Evolutionary conservation across 257 asterid species (phyloP).

Genomic region (Fraxinus americana): DNA sequence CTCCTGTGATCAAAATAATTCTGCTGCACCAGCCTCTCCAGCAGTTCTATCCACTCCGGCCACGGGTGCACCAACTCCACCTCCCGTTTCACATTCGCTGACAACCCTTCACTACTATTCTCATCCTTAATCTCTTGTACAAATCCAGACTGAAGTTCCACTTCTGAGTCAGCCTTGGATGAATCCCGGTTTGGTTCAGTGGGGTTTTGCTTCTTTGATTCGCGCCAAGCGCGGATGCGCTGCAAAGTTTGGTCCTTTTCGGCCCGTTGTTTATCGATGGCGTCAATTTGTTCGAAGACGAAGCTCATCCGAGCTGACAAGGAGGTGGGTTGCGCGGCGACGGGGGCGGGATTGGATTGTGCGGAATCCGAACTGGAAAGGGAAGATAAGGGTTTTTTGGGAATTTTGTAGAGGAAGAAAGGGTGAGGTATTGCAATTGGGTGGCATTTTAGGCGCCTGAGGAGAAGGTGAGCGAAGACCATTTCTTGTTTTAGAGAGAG

Average conservation of each 20-base stretch:
- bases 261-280: constrained; percentile 63
- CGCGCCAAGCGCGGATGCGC: constrained; percentile 93
- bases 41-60: constrained; percentile 92
- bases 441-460: constrained; percentile 39
- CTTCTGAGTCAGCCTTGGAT: constrained; percentile 25
- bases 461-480: constrained; percentile 42
- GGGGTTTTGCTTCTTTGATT: constrained; percentile 55
- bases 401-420: constrained; percentile 31
- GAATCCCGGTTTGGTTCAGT: constrained; percentile 25
- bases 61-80: constrained; percentile 91
- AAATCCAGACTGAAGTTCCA: constrained; percentile 35
- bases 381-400: constrained; percentile 37
- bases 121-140: constrained; percentile 29
- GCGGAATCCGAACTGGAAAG: constrained; percentile 35
- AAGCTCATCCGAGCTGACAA: constrained; percentile 91
- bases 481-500: constrained; percentile 15
- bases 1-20: constrained; percentile 90
- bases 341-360: constrained; percentile 36
- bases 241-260: constrained; percentile 83
- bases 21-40: constrained; percentile 93
- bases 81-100: constrained; percentile 46
- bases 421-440: constrained; percentile 23
- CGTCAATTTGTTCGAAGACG: constrained; percentile 86
- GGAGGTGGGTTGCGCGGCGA: constrained; percentile 48
- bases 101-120: constrained; percentile 33